Percentiles rank a stretch among this genome's conserved stretches.
phyloP scores from a whole-genome alignment of 192 early-diverging fungal species.

The Geranomyces variabilis region DNA sequence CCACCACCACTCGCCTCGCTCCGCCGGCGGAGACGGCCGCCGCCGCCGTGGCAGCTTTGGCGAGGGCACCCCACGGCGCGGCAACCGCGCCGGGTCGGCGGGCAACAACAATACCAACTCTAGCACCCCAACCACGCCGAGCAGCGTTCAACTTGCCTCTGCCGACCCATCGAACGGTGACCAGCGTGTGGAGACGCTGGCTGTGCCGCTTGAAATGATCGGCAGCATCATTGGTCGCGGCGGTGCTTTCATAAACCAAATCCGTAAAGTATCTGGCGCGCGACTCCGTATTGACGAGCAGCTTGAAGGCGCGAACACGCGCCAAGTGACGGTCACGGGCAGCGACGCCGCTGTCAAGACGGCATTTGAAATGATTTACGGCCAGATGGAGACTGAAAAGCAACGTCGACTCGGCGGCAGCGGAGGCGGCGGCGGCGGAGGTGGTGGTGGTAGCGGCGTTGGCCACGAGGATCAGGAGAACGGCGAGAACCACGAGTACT shows the following conservation, averaged over 20 bases:
- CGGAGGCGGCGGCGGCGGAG: too few relatives aligned
- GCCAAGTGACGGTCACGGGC: conserved; percentile 92
- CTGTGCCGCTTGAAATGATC: conserved; percentile 92
- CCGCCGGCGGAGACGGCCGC: conserved; percentile 2
- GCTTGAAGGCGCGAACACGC: conserved; percentile 78
- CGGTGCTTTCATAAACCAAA: conserved; percentile 64
- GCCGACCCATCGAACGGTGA: conserved; percentile 16
- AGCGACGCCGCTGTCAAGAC: conserved; percentile 81
- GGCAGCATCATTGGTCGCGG: conserved; percentile 97
- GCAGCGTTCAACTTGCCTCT: conserved; percentile 12
- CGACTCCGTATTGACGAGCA: conserved; percentile 88
- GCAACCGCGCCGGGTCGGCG: conserved; percentile 3
- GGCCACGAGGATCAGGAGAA: too few relatives aligned
- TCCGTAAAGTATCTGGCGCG: conserved; percentile 47
- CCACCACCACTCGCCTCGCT: conserved; percentile 8
- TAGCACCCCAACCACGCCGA: conserved; percentile 56
- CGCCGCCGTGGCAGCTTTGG: conserved; percentile 18
- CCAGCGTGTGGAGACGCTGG: conserved; percentile 48
- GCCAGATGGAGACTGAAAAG: conserved; percentile 31
- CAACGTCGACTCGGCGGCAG: conserved; percentile 4
- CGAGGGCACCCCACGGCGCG: conserved; percentile 1
- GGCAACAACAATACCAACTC: conserved; percentile 42
- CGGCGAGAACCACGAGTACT: too few relatives aligned
- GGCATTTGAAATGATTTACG: conserved; percentile 46
- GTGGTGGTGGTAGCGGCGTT: too few relatives aligned